Evolutionary conservation across 2,329 filamentous ascomycete species (phyloP).

Genomic region (Epichloe sibirici): DNA sequence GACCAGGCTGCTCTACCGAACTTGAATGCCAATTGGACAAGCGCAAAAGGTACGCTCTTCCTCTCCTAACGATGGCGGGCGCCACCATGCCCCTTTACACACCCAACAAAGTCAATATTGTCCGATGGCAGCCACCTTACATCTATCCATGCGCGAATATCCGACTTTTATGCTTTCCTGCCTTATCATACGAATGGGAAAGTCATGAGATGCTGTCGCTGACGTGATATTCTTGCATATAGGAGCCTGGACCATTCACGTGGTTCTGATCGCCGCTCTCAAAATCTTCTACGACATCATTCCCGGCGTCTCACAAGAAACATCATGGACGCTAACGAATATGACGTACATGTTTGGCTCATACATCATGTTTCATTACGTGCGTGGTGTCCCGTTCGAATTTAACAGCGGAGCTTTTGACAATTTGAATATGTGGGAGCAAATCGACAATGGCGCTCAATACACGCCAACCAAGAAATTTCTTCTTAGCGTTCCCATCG

Average conservation of each 20-base stretch:
- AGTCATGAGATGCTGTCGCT: not conserved
- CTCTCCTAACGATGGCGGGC: not conserved
- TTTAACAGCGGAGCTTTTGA: constrained; percentile 98
- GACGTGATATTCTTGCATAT: constrained; percentile 3
- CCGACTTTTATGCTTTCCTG: not conserved
- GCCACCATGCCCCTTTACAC: not conserved
- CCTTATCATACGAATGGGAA: not conserved
- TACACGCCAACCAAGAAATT: constrained; percentile 99
- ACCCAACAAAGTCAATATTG: not conserved
- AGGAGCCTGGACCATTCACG: constrained; percentile 98
- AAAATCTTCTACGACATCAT: constrained; percentile 98
- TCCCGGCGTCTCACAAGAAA: constrained; percentile 91
- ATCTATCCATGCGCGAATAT: not conserved
- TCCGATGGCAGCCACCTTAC: not conserved
- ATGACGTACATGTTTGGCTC: constrained; percentile 98
- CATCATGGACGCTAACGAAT: constrained; percentile 96
- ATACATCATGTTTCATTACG: constrained; percentile 99
- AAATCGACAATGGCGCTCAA: constrained; percentile 97
- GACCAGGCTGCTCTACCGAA: constrained; percentile 93
- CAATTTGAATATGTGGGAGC: constrained; percentile 99
- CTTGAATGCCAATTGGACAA: constrained; percentile 96
- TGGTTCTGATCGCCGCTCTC: constrained; percentile 78
- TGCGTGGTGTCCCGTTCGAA: constrained; percentile 94
- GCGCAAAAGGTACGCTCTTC: constrained; percentile 74
- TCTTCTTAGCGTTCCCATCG: constrained; percentile 82